Evolutionary conservation across 2,329 filamentous ascomycete genomes (phyloP).

Genomic region (Clonostachys rhizophaga): DNA sequence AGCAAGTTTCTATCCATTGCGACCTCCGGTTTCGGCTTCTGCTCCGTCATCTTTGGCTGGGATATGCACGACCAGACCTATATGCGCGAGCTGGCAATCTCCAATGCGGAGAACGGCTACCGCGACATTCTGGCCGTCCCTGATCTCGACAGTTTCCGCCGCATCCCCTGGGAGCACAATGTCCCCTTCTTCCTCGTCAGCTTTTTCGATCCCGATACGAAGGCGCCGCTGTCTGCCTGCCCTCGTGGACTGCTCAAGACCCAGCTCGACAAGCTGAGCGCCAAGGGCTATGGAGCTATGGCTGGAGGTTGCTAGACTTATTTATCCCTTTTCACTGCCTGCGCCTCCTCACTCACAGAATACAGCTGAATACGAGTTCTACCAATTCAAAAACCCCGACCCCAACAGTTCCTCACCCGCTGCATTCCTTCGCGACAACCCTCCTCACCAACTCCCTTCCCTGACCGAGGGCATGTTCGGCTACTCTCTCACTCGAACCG

Average conservation of each 20-base stretch:
- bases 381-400: constrained; percentile 73
- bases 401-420: constrained; percentile 60
- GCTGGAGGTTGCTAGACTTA: constrained; percentile 63
- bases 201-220: constrained; percentile 78
- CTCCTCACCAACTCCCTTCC: constrained; percentile 67
- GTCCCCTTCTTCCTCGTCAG: constrained; percentile 81
- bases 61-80: constrained; percentile 96
- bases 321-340: background rate
- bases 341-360: background rate
- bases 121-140: constrained; percentile 79
- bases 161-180: constrained; percentile 88
- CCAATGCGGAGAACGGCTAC: constrained; percentile 88
- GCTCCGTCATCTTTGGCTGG: constrained; percentile 92
- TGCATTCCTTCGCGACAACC: constrained; percentile 68
- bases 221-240: constrained; percentile 68
- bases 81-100: constrained; percentile 77
- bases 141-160: constrained; percentile 71
- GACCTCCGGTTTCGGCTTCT: constrained; percentile 84
- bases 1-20: constrained; percentile 85
- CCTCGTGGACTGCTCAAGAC: constrained; percentile 71
- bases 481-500: constrained; percentile 81
- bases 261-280: constrained; percentile 61
- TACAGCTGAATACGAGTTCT: constrained; percentile 91
- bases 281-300: constrained; percentile 74
- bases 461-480: constrained; percentile 95